Evolutionary conservation across 371 early-diverging fungal genomes (phyloP).

Genomic region (Mortierella sp.): DNA sequence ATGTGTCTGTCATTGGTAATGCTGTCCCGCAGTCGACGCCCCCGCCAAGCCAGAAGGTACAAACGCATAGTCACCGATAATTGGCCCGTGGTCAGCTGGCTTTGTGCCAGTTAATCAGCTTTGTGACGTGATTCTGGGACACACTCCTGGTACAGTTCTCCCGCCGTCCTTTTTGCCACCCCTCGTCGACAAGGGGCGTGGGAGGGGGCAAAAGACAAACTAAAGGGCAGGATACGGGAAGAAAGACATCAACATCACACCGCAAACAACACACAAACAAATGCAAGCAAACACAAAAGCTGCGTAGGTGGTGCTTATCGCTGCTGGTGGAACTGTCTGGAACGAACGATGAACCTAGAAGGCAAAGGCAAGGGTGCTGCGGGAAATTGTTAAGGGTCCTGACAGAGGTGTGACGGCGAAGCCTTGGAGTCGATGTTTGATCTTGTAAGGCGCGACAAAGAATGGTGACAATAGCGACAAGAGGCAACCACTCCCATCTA

Average conservation of each 20-base stretch:
- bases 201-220: neutral
- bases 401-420: slow-evolving; percentile 1
- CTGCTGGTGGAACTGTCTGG: neutral
- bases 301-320: neutral
- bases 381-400: neutral
- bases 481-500: neutral
- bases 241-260: neutral
- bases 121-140: slow-evolving; percentile 6
- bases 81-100: slow-evolving; percentile 32
- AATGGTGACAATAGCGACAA: neutral
- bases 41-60: neutral
- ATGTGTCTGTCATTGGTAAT: neutral
- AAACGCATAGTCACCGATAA: neutral
- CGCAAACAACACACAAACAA: neutral
- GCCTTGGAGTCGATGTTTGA: slow-evolving; percentile 6
- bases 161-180: neutral
- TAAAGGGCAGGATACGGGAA: neutral
- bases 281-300: neutral
- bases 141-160: neutral
- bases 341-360: neutral
- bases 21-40: neutral
- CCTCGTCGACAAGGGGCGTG: neutral
- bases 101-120: neutral
- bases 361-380: neutral
- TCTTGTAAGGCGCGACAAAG: slow-evolving; percentile 6